Evolutionary conservation across 768 basidiomycete species (phyloP).

Genomic region (Leccinellum rugosiceps): DNA sequence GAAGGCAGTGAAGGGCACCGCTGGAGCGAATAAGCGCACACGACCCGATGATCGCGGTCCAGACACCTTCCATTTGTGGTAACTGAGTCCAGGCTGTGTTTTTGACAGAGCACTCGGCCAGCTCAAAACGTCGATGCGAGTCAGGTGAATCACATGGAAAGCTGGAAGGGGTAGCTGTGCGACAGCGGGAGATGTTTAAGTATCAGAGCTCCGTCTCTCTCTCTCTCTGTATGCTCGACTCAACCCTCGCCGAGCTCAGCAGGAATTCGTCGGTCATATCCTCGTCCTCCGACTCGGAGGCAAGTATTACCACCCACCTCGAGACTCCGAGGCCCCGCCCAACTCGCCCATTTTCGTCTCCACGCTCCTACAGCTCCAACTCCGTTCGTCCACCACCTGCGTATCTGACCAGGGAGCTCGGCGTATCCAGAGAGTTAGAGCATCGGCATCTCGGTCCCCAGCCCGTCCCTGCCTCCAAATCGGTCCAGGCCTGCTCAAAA

Average conservation of each 20-base stretch:
- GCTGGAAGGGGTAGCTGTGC: conserved; percentile 24
- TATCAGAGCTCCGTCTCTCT: background rate
- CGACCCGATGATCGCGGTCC: no score
- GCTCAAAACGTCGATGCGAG: no score
- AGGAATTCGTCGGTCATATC: conserved; percentile 77
- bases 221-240: no score
- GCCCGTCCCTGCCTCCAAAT: background rate
- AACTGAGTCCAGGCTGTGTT: no score
- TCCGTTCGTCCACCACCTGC: conserved; percentile 45
- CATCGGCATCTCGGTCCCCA: conserved; percentile 11
- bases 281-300: conserved; percentile 56
- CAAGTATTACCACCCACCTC: conserved; percentile 37
- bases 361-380: conserved; percentile 53
- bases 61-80: no score
- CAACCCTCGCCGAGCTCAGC: conserved; percentile 57
- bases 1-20: no score
- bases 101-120: no score
- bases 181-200: conserved; percentile 10
- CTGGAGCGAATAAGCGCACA: no score
- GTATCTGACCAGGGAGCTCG: conserved; percentile 57
- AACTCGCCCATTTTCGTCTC: conserved; percentile 60
- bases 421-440: conserved; percentile 32
- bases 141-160: background rate
- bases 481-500: conserved; percentile 35
- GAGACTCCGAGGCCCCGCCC: conserved; percentile 51